phyloP scores from a whole-genome alignment of 495 filamentous ascomycete genomes.

The Podospora australis region DNA sequence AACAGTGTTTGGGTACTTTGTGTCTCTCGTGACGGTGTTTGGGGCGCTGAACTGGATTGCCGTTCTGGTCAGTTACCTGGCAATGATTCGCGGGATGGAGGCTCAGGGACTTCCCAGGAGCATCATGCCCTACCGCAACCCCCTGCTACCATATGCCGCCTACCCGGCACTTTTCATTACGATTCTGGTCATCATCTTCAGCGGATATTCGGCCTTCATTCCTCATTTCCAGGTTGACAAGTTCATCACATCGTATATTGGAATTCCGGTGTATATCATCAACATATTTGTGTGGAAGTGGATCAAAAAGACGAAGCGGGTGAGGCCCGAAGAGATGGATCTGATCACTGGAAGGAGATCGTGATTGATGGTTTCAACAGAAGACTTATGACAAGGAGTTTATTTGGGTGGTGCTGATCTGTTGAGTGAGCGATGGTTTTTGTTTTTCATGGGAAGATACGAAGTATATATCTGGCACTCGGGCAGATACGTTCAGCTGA shows the following conservation, averaged over 20 bases:
- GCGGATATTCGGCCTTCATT: constrained; percentile 57
- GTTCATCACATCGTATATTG: constrained; percentile 77
- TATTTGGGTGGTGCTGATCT: no score
- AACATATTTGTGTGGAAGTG: constrained; percentile 29
- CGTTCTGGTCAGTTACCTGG: constrained; percentile 75
- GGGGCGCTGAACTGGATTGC: constrained; percentile 81
- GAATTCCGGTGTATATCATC: constrained; percentile 70
- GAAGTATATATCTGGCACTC: no score
- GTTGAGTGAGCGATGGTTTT: no score
- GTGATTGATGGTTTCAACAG: no score
- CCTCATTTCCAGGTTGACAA: constrained; percentile 60
- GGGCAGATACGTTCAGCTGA: no score
- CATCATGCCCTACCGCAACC: constrained; percentile 65
- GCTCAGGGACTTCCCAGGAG: constrained; percentile 63
- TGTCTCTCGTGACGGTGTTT: constrained; percentile 76
- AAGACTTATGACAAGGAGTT: no score
- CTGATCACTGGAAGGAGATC: constrained; percentile 22
- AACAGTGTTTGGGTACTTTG: constrained; percentile 75
- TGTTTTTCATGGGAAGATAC: no score
- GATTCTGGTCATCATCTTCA: constrained; percentile 69
- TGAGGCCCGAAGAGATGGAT: constrained; percentile 25
- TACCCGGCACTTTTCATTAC: constrained; percentile 62
- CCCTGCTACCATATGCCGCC: constrained; percentile 61
- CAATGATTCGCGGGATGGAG: constrained; percentile 64
- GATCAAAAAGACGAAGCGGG: constrained; percentile 29